A percentile compares a stretch with the other conserved stretches of the same genome.
phyloP scores from a whole-genome alignment of 306 rosid genomes.

The Dalbergia cultrata region DNA sequence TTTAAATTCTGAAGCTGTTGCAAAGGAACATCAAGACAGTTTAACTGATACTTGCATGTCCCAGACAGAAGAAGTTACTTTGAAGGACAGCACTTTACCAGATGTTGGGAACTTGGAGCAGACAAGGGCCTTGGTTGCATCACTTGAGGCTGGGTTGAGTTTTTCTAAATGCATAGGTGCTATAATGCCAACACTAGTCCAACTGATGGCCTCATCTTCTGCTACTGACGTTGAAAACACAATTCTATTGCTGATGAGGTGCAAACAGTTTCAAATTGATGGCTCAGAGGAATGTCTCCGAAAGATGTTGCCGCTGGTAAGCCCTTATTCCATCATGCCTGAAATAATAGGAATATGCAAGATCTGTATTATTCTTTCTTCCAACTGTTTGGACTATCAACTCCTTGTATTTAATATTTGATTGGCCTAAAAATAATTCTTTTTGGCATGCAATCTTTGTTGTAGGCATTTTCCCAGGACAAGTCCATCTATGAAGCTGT shows the following conservation, averaged over 20 bases:
- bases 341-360: constrained; percentile 31
- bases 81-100: constrained; percentile 71
- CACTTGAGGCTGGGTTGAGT: constrained; percentile 92
- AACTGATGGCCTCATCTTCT: constrained; percentile 95
- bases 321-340: constrained; percentile 33
- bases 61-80: constrained; percentile 59
- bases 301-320: constrained; percentile 94
- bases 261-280: constrained; percentile 96
- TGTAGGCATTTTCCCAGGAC: constrained; percentile 94
- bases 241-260: constrained; percentile 91
- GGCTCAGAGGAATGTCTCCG: constrained; percentile 91
- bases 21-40: constrained; percentile 69
- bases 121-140: constrained; percentile 96
- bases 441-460: constrained; percentile 41
- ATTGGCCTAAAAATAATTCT: constrained; percentile 33
- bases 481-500: constrained; percentile 97
- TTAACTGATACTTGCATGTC: constrained; percentile 74
- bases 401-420: constrained; percentile 16
- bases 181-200: constrained; percentile 85
- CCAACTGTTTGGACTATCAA: constrained; percentile 16
- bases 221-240: constrained; percentile 94
- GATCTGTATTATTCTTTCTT: constrained; percentile 30
- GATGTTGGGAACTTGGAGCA: constrained; percentile 97
- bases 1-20: constrained; percentile 49
- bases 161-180: constrained; percentile 83